These are phyloP conservation scores for Fusarium globosum DNA, from an alignment of 2,329 filamentous ascomycete genomes.

Conservation along the genomic window DNA sequence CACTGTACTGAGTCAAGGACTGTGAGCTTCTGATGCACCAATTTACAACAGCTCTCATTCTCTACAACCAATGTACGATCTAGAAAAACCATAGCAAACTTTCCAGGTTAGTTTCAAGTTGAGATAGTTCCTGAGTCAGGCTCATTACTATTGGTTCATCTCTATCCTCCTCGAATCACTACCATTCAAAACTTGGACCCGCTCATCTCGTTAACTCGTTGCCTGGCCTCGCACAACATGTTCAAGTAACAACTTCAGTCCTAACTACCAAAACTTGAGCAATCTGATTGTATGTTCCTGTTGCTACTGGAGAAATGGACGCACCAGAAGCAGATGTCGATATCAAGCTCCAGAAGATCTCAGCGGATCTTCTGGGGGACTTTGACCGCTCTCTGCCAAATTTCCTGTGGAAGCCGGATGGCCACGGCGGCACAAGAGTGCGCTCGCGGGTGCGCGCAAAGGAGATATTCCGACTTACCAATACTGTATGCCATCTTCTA, in stretches of 20 bases:
- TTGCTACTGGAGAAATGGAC: slow-evolving; percentile 60
- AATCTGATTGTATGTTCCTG: background rate
- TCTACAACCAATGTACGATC: background rate
- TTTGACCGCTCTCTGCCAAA: slow-evolving; percentile 64
- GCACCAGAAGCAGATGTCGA: slow-evolving; percentile 69
- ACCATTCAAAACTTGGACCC: slow-evolving; percentile 11
- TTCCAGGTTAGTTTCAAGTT: background rate
- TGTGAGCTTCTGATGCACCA: background rate
- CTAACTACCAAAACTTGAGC: background rate
- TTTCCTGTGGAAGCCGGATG: slow-evolving; percentile 65
- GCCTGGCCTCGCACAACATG: slow-evolving; percentile 18
- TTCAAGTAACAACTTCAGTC: background rate
- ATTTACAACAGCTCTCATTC: background rate
- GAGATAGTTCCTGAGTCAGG: background rate
- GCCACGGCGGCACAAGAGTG: slow-evolving; percentile 55
- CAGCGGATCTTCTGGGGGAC: slow-evolving; percentile 68
- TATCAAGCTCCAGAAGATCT: slow-evolving; percentile 70
- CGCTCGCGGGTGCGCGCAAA: slow-evolving; percentile 61
- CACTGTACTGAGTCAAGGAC: background rate
- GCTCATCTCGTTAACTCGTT: slow-evolving; percentile 18
- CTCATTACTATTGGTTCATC: background rate
- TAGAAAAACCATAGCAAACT: background rate
- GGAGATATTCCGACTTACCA: slow-evolving; percentile 61
- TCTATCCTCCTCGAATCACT: background rate
- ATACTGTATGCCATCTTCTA: slow-evolving; percentile 51